Conservation (phyloP, 805 yeast species). For the Ogataea pilisensis region DNA sequence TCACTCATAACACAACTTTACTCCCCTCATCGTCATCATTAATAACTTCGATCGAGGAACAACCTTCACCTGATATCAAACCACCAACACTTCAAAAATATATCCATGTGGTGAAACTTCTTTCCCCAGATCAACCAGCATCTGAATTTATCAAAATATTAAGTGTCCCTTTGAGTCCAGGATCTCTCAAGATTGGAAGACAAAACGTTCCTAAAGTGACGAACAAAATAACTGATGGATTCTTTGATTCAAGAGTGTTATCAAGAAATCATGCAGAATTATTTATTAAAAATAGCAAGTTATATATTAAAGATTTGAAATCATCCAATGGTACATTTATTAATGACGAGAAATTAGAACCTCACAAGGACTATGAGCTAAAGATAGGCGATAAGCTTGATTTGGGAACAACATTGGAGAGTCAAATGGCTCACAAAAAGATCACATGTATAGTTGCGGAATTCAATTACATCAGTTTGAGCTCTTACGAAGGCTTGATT, state of each 20-base stretch:
- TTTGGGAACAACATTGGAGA: conserved; percentile 84
- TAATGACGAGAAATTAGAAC: conserved; percentile 65
- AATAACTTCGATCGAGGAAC: conserved; percentile 6
- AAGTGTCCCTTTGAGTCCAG: conserved; percentile 77
- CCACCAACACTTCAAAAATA: conserved; percentile 29
- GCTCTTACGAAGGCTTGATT: conserved; percentile 24
- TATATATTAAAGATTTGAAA: conserved; percentile 80
- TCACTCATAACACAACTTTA: conserved; percentile 16
- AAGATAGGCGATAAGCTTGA: conserved; percentile 85
- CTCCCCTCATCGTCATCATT: conserved; percentile 7
- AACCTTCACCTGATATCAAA: conserved; percentile 3
- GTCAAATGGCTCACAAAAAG: conserved; percentile 68
- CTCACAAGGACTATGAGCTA: conserved; percentile 60
- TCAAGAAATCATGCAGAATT: conserved; percentile 93
- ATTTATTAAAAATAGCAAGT: conserved; percentile 56
- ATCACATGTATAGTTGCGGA: conserved; percentile 81
- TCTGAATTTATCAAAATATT: conserved; percentile 60
- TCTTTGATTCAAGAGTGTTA: conserved; percentile 88
- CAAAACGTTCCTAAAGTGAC: conserved; percentile 67
- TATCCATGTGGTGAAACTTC: conserved; percentile 62
- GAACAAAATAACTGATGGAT: conserved; percentile 76
- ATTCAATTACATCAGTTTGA: conserved; percentile 52
- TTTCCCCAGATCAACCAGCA: conserved; percentile 78
- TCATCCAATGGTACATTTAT: conserved; percentile 94
- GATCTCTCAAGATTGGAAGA: conserved; percentile 81